These are phyloP conservation scores for Nemania sp. DNA, from an alignment of 2,329 filamentous ascomycete genomes.

Conservation along the genomic window DNA sequence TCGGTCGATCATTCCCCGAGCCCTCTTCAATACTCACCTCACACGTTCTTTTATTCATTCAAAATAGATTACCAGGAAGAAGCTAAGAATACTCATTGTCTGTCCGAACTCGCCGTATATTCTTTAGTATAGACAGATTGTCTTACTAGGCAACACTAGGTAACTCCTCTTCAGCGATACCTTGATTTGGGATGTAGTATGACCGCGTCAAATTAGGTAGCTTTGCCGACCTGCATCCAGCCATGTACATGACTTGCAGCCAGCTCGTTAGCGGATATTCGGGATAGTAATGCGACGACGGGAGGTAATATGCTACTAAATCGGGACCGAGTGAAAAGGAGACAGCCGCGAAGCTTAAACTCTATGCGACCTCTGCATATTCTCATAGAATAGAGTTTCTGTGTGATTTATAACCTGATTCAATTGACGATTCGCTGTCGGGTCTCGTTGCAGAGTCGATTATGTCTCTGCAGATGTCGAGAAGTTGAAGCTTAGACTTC, in stretches of 20 bases:
- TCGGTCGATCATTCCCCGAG: no score
- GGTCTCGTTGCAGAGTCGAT: no score
- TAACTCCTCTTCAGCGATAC: not conserved
- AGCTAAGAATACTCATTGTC: no score
- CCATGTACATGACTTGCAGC: not conserved
- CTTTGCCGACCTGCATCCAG: slow-evolving; percentile 2
- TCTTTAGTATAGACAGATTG: no score
- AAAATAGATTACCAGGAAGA: no score
- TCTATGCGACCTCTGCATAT: not conserved
- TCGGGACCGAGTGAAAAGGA: not conserved
- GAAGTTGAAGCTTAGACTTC: no score
- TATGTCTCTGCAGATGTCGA: no score
- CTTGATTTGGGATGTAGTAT: not conserved
- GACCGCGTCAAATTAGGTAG: slow-evolving; percentile 5
- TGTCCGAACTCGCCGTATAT: no score
- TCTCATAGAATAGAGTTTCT: no score
- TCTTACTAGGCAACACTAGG: not conserved
- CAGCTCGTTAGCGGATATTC: not conserved
- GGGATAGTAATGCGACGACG: no score
- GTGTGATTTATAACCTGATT: not conserved
- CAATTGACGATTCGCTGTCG: no score
- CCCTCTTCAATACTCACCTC: not conserved
- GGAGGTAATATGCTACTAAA: not conserved
- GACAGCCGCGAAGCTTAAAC: not conserved
- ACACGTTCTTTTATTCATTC: no score